Evolutionary conservation across 441 rosid genomes (phyloP), one percentile per base, ranked within the genome.

Genomic region (Populus hybrid): DNA sequence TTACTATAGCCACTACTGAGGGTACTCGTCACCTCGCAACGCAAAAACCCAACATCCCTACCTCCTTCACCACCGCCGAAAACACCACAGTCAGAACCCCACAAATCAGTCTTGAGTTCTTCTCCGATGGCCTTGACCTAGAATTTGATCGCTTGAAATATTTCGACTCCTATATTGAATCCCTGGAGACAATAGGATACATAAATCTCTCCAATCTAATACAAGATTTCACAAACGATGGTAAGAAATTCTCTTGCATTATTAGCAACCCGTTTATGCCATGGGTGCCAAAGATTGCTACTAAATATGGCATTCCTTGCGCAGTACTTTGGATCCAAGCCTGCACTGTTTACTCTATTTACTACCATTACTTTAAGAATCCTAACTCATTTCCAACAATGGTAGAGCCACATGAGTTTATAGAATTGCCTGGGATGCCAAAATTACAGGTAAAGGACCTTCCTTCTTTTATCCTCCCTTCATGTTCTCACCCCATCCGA

Each of bases 301-400:
- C 83, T 38, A 77, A 81, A 50, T 84, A 87, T 5, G 85, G 86
- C 59, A 83, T 93, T 73, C 95, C 97, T 54, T 90, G 89, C 35
- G 97, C 94, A 1, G 73, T 90, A 76, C 92, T 91, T 10, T 93
- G 94, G 97, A 91, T 93, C 38, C 94, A 91, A 34, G 89, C 97
- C 9, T 87, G 89, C 6, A 89, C 90, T 1, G 83, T 91, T 69
- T 88, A 88, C 46, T 83, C 91, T 0, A 75, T 88, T 59, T 93
- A 93, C 72, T 93, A 89, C 46, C 86, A 88, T 73, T 89, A 80
- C 77, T 81, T 79, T 74, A 86, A 89, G 67, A 69, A 79, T 10
- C 78, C 87, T 18, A 85, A 89, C n/a, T 76, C 83, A 0, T 91
- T 91, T 80, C 95, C 95, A 2, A 81, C 74, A 0, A 70, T 86